Percentiles rank a stretch among this genome's conserved stretches.
Evolutionary conservation across 768 basidiomycete genomes (phyloP).

Genomic region (Tephrocybe sp.): DNA sequence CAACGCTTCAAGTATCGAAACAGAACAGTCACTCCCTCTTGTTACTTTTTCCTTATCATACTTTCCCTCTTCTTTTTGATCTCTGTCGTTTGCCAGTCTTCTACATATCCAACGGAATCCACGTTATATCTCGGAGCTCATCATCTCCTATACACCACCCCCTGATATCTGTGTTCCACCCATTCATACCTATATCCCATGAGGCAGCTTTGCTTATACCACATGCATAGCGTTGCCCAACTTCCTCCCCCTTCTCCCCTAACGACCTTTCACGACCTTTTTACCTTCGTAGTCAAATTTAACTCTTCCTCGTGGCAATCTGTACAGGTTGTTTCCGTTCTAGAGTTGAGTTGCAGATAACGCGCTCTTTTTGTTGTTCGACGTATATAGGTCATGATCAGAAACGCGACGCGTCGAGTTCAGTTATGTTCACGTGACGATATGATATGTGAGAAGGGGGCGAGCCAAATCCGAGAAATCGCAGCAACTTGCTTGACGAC

Average conservation of each 20-base stretch:
- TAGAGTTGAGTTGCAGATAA: too few species aligned
- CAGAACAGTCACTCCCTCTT: not conserved
- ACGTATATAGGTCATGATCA: not conserved
- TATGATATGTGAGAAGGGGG: too few species aligned
- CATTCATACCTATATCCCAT: too few species aligned
- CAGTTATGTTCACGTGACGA: not conserved
- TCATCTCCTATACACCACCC: not conserved
- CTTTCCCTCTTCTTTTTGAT: not conserved
- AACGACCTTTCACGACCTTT: slow-evolving; percentile 24
- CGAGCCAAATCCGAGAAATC: not conserved
- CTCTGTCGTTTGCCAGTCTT: not conserved
- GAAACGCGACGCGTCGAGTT: not conserved
- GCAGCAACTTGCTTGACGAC: not conserved
- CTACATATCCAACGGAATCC: not conserved
- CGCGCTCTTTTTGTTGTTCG: not conserved
- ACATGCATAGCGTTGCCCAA: too few species aligned
- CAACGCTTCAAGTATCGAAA: not conserved
- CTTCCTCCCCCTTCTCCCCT: slow-evolving; percentile 6
- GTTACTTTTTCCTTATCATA: not conserved
- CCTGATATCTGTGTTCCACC: not conserved
- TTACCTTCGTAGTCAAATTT: not conserved
- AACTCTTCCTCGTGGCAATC: not conserved
- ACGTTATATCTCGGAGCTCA: slow-evolving; percentile 5
- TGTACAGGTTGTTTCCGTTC: too few species aligned
- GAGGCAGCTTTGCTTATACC: too few species aligned